Conservation (phyloP, 2,329 filamentous ascomycete genomes). For the Rhynchosporium agropyri region DNA sequence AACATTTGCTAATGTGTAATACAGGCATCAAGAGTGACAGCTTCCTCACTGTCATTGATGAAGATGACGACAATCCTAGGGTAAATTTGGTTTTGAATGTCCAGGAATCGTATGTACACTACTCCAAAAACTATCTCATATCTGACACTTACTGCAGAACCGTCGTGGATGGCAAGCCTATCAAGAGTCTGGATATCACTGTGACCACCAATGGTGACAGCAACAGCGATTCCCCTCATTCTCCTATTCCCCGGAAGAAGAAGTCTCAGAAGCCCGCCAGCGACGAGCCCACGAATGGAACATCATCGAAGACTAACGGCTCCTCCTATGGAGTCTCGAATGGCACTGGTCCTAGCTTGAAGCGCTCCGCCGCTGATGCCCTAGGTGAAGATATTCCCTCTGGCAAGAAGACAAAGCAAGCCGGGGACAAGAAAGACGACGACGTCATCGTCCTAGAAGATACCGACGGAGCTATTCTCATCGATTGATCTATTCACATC, state of each 20-base stretch:
- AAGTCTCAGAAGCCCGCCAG: slow-evolving; percentile 23
- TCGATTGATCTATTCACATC: slow-evolving; percentile 51
- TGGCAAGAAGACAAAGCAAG: slow-evolving; percentile 42
- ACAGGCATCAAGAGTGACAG: slow-evolving; percentile 69
- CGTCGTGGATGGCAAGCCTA: slow-evolving; percentile 53
- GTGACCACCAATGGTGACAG: slow-evolving; percentile 20
- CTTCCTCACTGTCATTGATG: slow-evolving; percentile 83
- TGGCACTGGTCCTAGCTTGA: slow-evolving; percentile 37
- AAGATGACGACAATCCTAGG: slow-evolving; percentile 71
- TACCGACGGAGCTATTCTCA: slow-evolving; percentile 65
- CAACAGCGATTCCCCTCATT: slow-evolving; percentile 25
- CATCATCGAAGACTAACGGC: slow-evolving; percentile 25
- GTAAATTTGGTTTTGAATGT: slow-evolving; percentile 80
- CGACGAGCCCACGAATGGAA: slow-evolving; percentile 9
- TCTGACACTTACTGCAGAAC: slow-evolving; percentile 27
- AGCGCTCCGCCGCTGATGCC: slow-evolving; percentile 39
- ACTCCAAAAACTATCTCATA: not conserved
- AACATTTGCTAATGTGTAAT: slow-evolving; percentile 13
- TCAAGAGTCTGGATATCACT: slow-evolving; percentile 47
- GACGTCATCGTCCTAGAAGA: slow-evolving; percentile 41
- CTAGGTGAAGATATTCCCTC: slow-evolving; percentile 29
- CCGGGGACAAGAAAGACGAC: slow-evolving; percentile 45
- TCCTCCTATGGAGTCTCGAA: slow-evolving; percentile 5
- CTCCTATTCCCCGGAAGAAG: slow-evolving; percentile 37
- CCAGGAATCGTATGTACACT: slow-evolving; percentile 58